These are phyloP conservation scores for Arthrobotrys megalospora DNA, from an alignment of 2,329 filamentous ascomycete genomes.

Conservation along the genomic window DNA sequence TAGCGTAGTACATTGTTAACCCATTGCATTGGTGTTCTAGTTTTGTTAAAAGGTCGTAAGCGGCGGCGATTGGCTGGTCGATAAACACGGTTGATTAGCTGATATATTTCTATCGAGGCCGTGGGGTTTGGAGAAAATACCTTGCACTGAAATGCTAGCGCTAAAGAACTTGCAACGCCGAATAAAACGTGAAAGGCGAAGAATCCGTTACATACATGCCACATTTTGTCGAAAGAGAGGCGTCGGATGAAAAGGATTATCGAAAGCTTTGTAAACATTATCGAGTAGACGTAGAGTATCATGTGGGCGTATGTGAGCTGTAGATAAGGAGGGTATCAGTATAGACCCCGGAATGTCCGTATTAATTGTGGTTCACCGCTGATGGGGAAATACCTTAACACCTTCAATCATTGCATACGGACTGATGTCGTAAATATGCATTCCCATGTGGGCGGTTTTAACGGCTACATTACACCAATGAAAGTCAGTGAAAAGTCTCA, in stretches of 20 bases:
- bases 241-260: slow-evolving; percentile 50
- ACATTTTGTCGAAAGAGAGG: slow-evolving; percentile 30
- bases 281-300: slow-evolving; percentile 46
- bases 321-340: neutral
- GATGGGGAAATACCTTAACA: slow-evolving; percentile 24
- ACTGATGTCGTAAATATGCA: slow-evolving; percentile 49
- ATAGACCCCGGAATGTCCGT: neutral
- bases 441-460: slow-evolving; percentile 36
- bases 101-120: too few species aligned
- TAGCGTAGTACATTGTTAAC: slow-evolving; percentile 40
- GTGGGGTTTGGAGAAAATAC: neutral
- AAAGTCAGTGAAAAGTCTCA: neutral
- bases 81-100: neutral
- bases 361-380: too few species aligned
- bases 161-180: slow-evolving; percentile 39
- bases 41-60: slow-evolving; percentile 42
- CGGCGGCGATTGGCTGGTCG: slow-evolving; percentile 30
- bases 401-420: slow-evolving; percentile 50
- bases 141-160: slow-evolving; percentile 55
- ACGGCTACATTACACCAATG: slow-evolving; percentile 1
- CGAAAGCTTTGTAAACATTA: slow-evolving; percentile 53
- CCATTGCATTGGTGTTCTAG: slow-evolving; percentile 35
- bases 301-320: slow-evolving; percentile 52
- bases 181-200: slow-evolving; percentile 41
- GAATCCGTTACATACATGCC: slow-evolving; percentile 46